These are phyloP conservation scores for Pseudomassariella vexata DNA, from an alignment of 2,329 filamentous ascomycete genomes.

Conservation along the genomic window DNA sequence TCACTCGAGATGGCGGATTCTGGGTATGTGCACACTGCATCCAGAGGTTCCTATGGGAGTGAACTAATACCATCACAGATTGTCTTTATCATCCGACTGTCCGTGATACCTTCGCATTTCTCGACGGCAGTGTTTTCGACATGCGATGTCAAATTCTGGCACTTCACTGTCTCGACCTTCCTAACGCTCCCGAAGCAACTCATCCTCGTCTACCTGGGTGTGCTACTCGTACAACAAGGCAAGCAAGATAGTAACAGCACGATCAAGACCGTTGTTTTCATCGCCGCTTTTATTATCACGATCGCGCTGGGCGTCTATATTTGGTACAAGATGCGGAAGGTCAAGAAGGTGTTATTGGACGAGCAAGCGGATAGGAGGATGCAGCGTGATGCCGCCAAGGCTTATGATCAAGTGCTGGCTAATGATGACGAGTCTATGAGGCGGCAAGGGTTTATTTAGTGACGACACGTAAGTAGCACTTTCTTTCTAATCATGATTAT, in stretches of 20 bases:
- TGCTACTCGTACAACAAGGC: constrained; percentile 24
- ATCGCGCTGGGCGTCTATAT: constrained; percentile 29
- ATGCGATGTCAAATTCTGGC: constrained; percentile 35
- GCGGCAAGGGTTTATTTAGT: too few relatives aligned
- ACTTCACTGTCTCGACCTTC: constrained; percentile 32
- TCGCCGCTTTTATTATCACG: constrained; percentile 26
- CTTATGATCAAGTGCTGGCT: too few relatives aligned
- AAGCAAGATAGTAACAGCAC: constrained; percentile 18
- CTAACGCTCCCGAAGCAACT: constrained; percentile 35
- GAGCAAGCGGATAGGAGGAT: constrained; percentile 29
- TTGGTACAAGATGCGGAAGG: constrained; percentile 27
- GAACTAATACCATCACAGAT: constrained; percentile 19
- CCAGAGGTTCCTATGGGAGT: too few relatives aligned
- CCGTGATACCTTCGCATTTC: constrained; percentile 33
- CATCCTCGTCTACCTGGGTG: constrained; percentile 34
- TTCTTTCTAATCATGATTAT: too few relatives aligned
- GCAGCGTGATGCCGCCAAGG: too few relatives aligned
- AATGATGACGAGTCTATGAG: too few relatives aligned
- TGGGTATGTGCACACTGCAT: constrained; percentile 18
- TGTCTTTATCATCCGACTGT: constrained; percentile 33
- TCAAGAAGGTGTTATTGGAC: constrained; percentile 26
- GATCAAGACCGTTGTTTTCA: constrained; percentile 28
- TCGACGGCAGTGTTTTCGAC: constrained; percentile 37
- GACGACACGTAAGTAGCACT: too few relatives aligned
- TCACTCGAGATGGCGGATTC: constrained; percentile 35